A percentile compares a stretch with the other conserved stretches of the same genome.
Evolutionary conservation across 352 stramenopile species (phyloP).

Genomic region (Pythium aphanidermatum): DNA sequence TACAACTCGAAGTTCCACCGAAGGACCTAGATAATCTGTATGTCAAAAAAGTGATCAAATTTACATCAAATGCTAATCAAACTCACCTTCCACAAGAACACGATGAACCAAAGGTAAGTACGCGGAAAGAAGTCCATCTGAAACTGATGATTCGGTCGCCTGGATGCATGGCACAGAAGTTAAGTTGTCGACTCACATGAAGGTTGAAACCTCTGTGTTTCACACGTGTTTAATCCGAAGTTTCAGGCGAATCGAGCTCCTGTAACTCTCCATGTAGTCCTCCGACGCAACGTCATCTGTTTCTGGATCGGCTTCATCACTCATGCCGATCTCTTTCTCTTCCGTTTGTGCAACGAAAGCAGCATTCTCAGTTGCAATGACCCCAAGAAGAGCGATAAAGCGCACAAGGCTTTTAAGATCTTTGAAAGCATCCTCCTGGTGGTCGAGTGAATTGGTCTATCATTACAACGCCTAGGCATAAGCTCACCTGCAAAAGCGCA

Average conservation of each 20-base stretch:
- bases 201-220: neutral
- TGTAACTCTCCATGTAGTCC: slow-evolving; percentile 20
- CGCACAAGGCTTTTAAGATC: neutral
- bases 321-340: neutral
- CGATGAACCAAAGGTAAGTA: slow-evolving; percentile 18
- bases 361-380: slow-evolving; percentile 16
- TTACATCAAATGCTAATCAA: neutral
- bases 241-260: slow-evolving; percentile 6
- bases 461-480: neutral
- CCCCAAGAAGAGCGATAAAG: slow-evolving; percentile 15
- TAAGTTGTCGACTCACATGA: neutral
- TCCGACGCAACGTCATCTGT: neutral
- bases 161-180: slow-evolving; percentile 10
- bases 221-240: slow-evolving; percentile 13
- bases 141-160: slow-evolving; percentile 17
- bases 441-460: too few species aligned
- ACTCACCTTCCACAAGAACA: slow-evolving; percentile 7
- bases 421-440: slow-evolving; percentile 16
- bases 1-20: slow-evolving; percentile 2
- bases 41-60: neutral
- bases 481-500: slow-evolving; percentile 12
- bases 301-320: neutral
- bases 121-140: slow-evolving; percentile 15
- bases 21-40: neutral
- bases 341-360: neutral